These are phyloP conservation scores for Apiospora aurea DNA, from an alignment of 2,329 filamentous ascomycete genomes.

Conservation along the genomic window DNA sequence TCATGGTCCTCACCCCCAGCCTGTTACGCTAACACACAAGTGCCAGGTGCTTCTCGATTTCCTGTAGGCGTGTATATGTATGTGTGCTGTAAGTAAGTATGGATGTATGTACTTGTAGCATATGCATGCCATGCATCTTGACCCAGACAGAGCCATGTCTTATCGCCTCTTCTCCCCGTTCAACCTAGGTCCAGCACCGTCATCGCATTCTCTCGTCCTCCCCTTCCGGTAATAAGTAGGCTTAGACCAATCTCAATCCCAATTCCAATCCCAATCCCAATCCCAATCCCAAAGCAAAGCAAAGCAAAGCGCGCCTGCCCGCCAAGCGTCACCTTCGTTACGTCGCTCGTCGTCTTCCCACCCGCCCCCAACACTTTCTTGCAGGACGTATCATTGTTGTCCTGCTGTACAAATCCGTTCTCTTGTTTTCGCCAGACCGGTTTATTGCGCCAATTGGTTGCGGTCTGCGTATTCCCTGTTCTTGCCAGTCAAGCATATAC, in stretches of 20 bases:
- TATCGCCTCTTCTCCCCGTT: not conserved
- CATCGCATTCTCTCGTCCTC: not conserved
- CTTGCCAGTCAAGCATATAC: not conserved
- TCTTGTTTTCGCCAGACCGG: not conserved
- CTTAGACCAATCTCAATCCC: not conserved
- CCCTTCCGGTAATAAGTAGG: slow-evolving; percentile 11
- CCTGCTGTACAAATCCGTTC: not conserved
- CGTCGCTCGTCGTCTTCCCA: not conserved
- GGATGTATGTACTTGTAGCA: not conserved
- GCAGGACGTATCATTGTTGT: not conserved
- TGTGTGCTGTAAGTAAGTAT: too few species aligned
- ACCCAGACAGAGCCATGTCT: slow-evolving; percentile 5
- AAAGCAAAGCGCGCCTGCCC: not conserved
- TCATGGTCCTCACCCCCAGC: not conserved
- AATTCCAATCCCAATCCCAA: not conserved
- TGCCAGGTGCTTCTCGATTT: not conserved
- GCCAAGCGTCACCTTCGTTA: not conserved
- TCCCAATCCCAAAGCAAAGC: not conserved
- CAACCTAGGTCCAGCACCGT: slow-evolving; percentile 1
- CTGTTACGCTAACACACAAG: not conserved
- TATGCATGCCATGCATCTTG: not conserved
- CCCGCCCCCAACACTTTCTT: not conserved
- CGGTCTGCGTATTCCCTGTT: not conserved
- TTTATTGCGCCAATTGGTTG: not conserved
- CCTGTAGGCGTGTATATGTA: not conserved